phyloP scores from a whole-genome alignment of 2,329 filamentous ascomycete species.

The Elsinoe australis region DNA sequence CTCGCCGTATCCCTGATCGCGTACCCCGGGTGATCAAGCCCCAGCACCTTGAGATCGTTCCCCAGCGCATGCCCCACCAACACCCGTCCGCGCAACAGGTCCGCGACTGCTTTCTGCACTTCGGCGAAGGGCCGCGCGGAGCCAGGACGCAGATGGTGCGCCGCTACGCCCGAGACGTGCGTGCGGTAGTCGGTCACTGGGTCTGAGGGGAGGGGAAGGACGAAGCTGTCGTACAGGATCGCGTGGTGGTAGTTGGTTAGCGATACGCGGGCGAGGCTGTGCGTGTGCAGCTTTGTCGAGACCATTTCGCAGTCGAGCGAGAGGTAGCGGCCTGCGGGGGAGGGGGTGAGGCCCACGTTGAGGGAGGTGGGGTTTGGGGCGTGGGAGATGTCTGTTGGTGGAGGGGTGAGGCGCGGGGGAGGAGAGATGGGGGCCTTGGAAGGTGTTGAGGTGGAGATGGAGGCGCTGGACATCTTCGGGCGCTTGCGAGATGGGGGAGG shows the following conservation, averaged over 20 bases:
- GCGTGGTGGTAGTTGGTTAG: conserved; percentile 89
- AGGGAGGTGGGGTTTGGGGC: conserved; percentile 38
- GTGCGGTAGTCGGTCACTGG: conserved; percentile 91
- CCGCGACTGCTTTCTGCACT: conserved; percentile 65
- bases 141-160: conserved; percentile 58
- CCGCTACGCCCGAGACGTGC: conserved; percentile 70
- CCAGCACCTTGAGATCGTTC: conserved; percentile 67
- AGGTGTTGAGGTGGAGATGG: no score
- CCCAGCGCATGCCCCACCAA: conserved; percentile 77
- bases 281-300: conserved; percentile 59
- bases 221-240: conserved; percentile 90
- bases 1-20: conserved; percentile 81
- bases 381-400: conserved; percentile 37
- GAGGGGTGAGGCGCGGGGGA: conserved; percentile 54
- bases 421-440: conserved; percentile 50
- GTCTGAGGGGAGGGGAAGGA: conserved; percentile 52
- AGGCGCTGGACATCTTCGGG: conserved; percentile 48
- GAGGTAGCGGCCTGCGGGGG: conserved; percentile 75
- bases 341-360: conserved; percentile 41
- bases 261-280: conserved; percentile 74
- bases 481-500: conserved; percentile 19
- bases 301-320: conserved; percentile 99
- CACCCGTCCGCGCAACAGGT: conserved; percentile 61
- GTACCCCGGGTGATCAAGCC: conserved; percentile 67
- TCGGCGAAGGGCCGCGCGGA: conserved; percentile 54